Evolutionary conservation across 2,329 filamentous ascomycete species (phyloP).

Genomic region (Xylariaceae sp.): DNA sequence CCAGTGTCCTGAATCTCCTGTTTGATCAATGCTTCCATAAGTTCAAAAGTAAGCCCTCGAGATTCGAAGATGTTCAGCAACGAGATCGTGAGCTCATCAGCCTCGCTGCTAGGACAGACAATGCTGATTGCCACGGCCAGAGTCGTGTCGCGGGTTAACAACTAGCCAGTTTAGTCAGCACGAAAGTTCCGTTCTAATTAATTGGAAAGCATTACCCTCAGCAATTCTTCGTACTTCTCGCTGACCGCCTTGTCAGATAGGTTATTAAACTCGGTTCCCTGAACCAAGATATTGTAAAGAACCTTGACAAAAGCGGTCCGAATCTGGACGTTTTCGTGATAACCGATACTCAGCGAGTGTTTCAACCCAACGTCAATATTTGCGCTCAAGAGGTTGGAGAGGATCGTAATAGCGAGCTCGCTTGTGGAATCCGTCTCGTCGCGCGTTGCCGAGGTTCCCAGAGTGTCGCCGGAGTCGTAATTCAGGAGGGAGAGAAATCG

Average conservation of each 20-base stretch:
- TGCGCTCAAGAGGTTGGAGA: conserved; percentile 62
- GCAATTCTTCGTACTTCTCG: conserved; percentile 60
- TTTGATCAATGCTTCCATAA: conserved; percentile 59
- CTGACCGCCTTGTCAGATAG: conserved; percentile 59
- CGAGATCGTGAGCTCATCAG: conserved; percentile 62
- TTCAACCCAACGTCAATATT: conserved; percentile 67
- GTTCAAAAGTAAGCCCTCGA: conserved; percentile 52
- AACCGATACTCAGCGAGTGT: conserved; percentile 62
- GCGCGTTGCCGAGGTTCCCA: conserved; percentile 30
- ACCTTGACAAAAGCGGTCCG: conserved; percentile 64
- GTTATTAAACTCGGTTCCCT: conserved; percentile 64
- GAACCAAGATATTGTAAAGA: conserved; percentile 62
- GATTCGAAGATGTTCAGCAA: conserved; percentile 64
- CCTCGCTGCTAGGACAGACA: conserved; percentile 59
- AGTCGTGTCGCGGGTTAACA: conserved; percentile 55
- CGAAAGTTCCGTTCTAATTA: too few relatives aligned
- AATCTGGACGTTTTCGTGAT: conserved; percentile 63
- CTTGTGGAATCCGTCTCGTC: conserved; percentile 50
- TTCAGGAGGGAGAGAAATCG: conserved; percentile 60
- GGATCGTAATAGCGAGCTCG: conserved; percentile 58
- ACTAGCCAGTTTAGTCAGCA: conserved; percentile 25
- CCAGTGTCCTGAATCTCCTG: conserved; percentile 62
- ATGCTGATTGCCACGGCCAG: conserved; percentile 57
- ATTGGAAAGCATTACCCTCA: too few relatives aligned
- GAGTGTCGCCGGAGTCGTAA: conserved; percentile 42